A percentile compares a stretch with the other conserved stretches of the same genome.
phyloP scores from a whole-genome alignment of 768 basidiomycete species.

The Holtermanniella nyarrowii region DNA sequence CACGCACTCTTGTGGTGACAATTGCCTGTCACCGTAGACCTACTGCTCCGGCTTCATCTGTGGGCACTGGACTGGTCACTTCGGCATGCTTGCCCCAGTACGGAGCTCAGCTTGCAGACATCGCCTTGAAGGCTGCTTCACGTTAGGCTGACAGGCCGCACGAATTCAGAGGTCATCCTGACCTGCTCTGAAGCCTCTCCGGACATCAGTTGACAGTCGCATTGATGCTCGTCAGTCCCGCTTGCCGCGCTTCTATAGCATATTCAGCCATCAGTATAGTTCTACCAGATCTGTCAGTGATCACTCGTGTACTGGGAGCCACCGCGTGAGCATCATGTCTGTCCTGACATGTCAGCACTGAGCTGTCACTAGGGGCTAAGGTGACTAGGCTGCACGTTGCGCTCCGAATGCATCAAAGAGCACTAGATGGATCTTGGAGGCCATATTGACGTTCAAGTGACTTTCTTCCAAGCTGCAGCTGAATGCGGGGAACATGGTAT shows the following conservation, averaged over 20 bases:
- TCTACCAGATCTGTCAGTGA: not conserved
- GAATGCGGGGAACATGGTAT: too few species aligned
- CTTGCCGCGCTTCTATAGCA: slow-evolving; percentile 32
- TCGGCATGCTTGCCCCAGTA: slow-evolving; percentile 26
- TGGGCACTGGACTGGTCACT: too few species aligned
- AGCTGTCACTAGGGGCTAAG: too few species aligned
- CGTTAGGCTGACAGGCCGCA: not conserved
- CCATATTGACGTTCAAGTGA: too few species aligned
- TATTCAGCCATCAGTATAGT: slow-evolving; percentile 12
- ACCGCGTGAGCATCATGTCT: slow-evolving; percentile 38
- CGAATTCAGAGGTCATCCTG: not conserved
- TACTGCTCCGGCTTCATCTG: slow-evolving; percentile 25
- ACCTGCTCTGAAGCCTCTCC: slow-evolving; percentile 33
- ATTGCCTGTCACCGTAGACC: slow-evolving; percentile 37
- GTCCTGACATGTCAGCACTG: not conserved
- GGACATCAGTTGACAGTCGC: slow-evolving; percentile 22
- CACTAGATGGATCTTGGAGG: slow-evolving; percentile 34
- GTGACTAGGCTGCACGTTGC: too few species aligned
- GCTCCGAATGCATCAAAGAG: slow-evolving; percentile 38
- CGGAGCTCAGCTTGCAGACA: slow-evolving; percentile 16
- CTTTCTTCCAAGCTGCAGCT: too few species aligned
- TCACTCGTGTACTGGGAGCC: slow-evolving; percentile 33
- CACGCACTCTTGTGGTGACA: too few species aligned
- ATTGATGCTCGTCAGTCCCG: slow-evolving; percentile 15
- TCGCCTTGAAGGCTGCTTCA: slow-evolving; percentile 24